A percentile compares a stretch with the other conserved stretches of the same genome.
Evolutionary conservation across 202 grass and related monocot genomes (phyloP).

Genomic region (Musa balbisiana): DNA sequence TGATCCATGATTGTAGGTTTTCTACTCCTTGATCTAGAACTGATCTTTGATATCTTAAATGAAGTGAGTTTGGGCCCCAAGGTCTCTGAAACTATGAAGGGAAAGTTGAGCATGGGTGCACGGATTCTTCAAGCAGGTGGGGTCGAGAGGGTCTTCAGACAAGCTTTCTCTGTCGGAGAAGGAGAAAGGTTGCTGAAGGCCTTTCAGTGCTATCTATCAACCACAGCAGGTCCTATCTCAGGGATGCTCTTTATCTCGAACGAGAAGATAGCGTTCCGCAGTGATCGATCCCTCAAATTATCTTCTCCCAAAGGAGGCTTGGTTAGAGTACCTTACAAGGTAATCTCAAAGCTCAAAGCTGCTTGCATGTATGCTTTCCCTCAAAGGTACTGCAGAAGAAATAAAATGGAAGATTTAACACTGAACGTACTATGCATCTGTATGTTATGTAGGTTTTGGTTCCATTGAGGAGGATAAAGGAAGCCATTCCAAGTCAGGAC

Average conservation of each 20-base stretch:
- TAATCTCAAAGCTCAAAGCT: slow-evolving; percentile 8
- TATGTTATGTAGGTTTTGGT: slow-evolving; percentile 33
- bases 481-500: slow-evolving; percentile 47
- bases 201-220: slow-evolving; percentile 87
- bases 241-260: slow-evolving; percentile 73
- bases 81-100: slow-evolving; percentile 62
- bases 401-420: neutral
- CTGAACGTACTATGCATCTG: neutral
- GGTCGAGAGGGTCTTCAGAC: slow-evolving; percentile 53
- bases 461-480: slow-evolving; percentile 50
- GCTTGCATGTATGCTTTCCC: neutral
- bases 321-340: slow-evolving; percentile 60
- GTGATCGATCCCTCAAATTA: slow-evolving; percentile 48
- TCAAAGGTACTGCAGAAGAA: neutral
- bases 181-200: slow-evolving; percentile 60
- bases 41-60: slow-evolving; percentile 17
- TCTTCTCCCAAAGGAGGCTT: slow-evolving; percentile 42
- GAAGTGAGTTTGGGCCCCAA: slow-evolving; percentile 56
- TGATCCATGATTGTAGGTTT: neutral
- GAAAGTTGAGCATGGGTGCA: slow-evolving; percentile 55
- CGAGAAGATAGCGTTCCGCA: slow-evolving; percentile 64
- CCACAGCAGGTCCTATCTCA: slow-evolving; percentile 68
- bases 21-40: neutral
- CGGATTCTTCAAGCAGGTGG: slow-evolving; percentile 63
- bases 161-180: slow-evolving; percentile 48